Conservation (phyloP, 2,329 filamentous ascomycete species). For the Pseudogymnoascus verrucosus region DNA sequence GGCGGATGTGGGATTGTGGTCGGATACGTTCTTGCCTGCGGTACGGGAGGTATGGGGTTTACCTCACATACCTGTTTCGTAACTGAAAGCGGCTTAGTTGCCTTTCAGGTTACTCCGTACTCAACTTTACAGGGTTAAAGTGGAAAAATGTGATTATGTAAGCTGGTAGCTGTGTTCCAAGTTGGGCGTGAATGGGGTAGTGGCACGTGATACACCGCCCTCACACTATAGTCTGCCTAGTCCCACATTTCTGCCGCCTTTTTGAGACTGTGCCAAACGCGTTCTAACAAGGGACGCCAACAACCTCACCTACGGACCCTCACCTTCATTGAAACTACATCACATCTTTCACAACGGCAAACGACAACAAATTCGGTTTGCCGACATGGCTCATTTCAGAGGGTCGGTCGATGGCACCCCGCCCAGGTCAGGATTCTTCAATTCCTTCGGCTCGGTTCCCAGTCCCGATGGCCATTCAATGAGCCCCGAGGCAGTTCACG, state of each 20-base stretch:
- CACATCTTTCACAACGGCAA: constrained; percentile 1
- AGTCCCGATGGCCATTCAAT: background rate
- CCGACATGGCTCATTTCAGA: background rate
- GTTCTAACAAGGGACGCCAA: background rate
- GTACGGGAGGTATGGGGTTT: constrained; percentile 7
- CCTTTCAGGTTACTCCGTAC: background rate
- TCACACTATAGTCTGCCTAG: background rate
- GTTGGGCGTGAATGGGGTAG: constrained; percentile 1
- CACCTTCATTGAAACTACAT: background rate
- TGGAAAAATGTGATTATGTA: background rate
- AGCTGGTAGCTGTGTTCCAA: background rate
- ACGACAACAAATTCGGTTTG: background rate
- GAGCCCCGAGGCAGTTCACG: constrained; percentile 15
- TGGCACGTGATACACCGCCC: constrained; percentile 1
- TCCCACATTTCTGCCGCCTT: constrained; percentile 3
- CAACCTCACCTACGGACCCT: background rate
- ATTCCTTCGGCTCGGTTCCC: constrained; percentile 6
- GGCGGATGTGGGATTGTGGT: constrained; percentile 5
- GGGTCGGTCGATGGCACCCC: background rate
- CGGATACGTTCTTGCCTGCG: constrained; percentile 3
- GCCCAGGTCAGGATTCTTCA: constrained; percentile 1
- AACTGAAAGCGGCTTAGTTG: background rate
- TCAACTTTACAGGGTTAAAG: background rate
- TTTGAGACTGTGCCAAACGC: constrained; percentile 1
- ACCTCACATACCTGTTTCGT: constrained; percentile 7